Base-by-base conservation (phyloP, 257 asterid species). In the Solanum tarijense region DNA sequence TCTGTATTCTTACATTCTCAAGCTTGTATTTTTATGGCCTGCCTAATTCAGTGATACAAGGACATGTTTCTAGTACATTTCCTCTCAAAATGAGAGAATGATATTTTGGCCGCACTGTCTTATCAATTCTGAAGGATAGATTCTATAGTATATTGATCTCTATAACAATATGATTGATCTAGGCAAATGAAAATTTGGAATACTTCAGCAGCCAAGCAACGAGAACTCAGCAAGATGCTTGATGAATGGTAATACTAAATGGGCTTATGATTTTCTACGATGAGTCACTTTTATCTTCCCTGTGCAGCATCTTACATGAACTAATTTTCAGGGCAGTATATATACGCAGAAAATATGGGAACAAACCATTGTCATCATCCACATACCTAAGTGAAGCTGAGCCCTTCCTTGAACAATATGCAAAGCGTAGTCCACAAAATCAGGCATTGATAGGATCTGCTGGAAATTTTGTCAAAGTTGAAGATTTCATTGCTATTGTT, bases 141-240 rank as follows among this genome's bases (percentile, higher is more conserved):
- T 81, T 81, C 7, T 46, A 29, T 46, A 6, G 5, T 81, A 9
- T 46, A 46, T 29, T 29, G n/a, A 81, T 18, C 4, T 81, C 41
- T 81, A 81, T 81, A 29, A 31, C 29, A 46, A 16, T 72, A 81
- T 79, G 92, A 89, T 83, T 66, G 34, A 87, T 91, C 88, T 90
- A 97, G 99, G 93, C 99, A 97, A 94, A 94, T 95, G 99, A 91
- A 95, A 93, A 97, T 90, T 88, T 97, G 99, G 99, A 96, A 97
- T 88, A 96, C 99, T 85, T 96, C 99, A 88, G 91, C 98, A 78
- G 92, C 94, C 83, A 97, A 97, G 92, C 98, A 94, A 90, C 92
- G 88, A 88, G 98, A 94, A 88, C 92, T 97, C 84, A 93, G 94
- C 96, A 92, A 91, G 91, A 94, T 97, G 99, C 95, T 97, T 89